Evolutionary conservation across 129 eudicot genomes (phyloP).

Genomic region (Helichrysum umbraculigerum): DNA sequence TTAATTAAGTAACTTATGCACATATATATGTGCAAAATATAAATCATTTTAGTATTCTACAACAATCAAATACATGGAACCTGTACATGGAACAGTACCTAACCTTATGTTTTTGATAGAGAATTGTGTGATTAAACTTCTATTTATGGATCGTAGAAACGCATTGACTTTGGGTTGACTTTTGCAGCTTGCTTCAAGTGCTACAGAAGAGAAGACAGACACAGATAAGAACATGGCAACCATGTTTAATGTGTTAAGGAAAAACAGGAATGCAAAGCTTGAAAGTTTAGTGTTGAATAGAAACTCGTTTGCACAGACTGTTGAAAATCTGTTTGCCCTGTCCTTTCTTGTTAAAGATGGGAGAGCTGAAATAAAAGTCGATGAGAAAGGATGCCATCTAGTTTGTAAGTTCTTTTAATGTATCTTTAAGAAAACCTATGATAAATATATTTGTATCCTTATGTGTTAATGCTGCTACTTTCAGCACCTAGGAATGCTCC

Average conservation of each 20-base stretch:
- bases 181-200: constrained; percentile 67
- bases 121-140: neutral
- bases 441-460: neutral
- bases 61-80: no score
- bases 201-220: constrained; percentile 65
- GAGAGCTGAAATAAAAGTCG: constrained; percentile 69
- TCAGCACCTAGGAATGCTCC: constrained; percentile 97
- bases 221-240: constrained; percentile 93
- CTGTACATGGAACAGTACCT: no score
- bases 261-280: constrained; percentile 59
- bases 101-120: neutral
- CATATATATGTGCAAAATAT: no score
- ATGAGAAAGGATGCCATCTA: constrained; percentile 68
- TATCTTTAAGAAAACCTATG: neutral
- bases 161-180: constrained; percentile 4
- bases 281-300: constrained; percentile 73
- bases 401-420: constrained; percentile 56
- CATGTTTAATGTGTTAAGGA: constrained; percentile 75
- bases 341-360: constrained; percentile 96
- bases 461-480: constrained; percentile 21
- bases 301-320: constrained; percentile 81
- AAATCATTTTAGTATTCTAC: no score
- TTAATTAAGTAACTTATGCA: no score
- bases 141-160: neutral
- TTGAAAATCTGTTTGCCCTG: constrained; percentile 85